phyloP scores from a whole-genome alignment of 192 early-diverging fungal genomes.

The Linnemannia exigua region DNA sequence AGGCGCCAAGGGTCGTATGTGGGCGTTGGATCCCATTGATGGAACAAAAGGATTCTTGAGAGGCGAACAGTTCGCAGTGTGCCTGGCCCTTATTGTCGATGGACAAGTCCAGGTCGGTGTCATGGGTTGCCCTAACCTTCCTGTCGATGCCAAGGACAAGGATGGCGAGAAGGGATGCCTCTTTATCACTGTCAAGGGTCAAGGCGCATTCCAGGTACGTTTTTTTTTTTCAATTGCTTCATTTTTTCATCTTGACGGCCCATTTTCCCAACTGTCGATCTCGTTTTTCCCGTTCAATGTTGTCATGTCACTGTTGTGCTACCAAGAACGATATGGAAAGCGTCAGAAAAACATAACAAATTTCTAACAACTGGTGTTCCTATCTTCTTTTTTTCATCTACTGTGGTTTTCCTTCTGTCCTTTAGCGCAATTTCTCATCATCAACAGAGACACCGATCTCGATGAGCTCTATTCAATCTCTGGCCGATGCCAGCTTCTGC shows the following conservation, averaged over 20 bases:
- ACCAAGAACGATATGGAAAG: background rate
- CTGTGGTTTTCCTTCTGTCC: background rate
- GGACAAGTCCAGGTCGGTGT: constrained; percentile 93
- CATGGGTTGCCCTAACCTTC: constrained; percentile 88
- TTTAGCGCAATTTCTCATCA: constrained; percentile 72
- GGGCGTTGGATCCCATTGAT: constrained; percentile 93
- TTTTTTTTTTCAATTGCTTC: background rate
- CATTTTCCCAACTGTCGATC: background rate
- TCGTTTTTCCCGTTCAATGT: background rate
- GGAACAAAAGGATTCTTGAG: constrained; percentile 99
- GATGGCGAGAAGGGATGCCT: constrained; percentile 83
- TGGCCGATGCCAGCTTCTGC: constrained; percentile 84
- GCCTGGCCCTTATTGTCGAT: constrained; percentile 91
- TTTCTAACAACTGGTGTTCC: background rate
- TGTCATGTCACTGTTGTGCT: constrained; percentile 5
- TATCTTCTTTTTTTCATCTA: background rate
- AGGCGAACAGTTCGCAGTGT: constrained; percentile 98
- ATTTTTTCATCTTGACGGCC: background rate
- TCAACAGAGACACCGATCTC: constrained; percentile 73
- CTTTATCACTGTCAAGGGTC: constrained; percentile 87
- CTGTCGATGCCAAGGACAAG: constrained; percentile 69
- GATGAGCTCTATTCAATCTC: constrained; percentile 64
- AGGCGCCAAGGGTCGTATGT: constrained; percentile 81
- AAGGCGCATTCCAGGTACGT: constrained; percentile 92
- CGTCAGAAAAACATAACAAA: background rate